Percentiles rank a stretch among this genome's conserved stretches.
Evolutionary conservation across 495 filamentous ascomycete genomes (phyloP).

Genomic region (Coniosporium apollinis): DNA sequence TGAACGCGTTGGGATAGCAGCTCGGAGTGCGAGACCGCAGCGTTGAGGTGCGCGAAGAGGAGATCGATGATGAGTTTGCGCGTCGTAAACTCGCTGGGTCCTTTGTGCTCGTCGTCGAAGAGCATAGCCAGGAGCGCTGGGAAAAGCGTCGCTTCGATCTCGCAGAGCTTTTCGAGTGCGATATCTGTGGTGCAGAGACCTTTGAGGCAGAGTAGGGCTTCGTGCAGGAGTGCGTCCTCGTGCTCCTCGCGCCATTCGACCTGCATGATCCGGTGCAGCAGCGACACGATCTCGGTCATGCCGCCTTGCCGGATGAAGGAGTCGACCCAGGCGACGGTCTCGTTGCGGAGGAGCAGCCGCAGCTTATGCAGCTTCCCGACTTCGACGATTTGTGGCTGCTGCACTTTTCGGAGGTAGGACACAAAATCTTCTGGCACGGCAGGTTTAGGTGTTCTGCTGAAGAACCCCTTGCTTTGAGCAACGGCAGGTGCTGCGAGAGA

Average conservation of each 20-base stretch:
- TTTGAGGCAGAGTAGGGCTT: slow-evolving; percentile 85
- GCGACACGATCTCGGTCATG: slow-evolving; percentile 75
- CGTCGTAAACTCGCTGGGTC: slow-evolving; percentile 89
- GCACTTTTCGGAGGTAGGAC: slow-evolving; percentile 56
- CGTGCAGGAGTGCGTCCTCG: slow-evolving; percentile 82
- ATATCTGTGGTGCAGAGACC: slow-evolving; percentile 81
- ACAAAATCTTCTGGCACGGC: slow-evolving; percentile 62
- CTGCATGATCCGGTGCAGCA: slow-evolving; percentile 79
- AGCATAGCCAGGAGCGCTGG: slow-evolving; percentile 75
- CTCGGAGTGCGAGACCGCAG: slow-evolving; percentile 27
- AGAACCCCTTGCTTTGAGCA: slow-evolving; percentile 21
- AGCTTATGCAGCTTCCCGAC: slow-evolving; percentile 92
- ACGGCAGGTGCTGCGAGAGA: slow-evolving; percentile 29
- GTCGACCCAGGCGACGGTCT: slow-evolving; percentile 90
- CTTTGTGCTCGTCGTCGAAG: slow-evolving; percentile 94
- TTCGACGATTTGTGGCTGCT: slow-evolving; percentile 66
- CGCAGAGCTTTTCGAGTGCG: slow-evolving; percentile 63
- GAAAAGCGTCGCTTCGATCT: slow-evolving; percentile 66
- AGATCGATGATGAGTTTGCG: slow-evolving; percentile 73
- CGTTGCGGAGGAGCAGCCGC: slow-evolving; percentile 75
- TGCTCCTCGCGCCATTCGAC: slow-evolving; percentile 98
- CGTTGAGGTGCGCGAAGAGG: slow-evolving; percentile 67
- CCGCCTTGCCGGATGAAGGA: slow-evolving; percentile 75
- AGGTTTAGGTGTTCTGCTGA: slow-evolving; percentile 14
- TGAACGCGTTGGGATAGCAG: slow-evolving; percentile 44